Evolutionary conservation across 306 rosid genomes (phyloP).

Genomic region (Trifolium fragiferum): DNA sequence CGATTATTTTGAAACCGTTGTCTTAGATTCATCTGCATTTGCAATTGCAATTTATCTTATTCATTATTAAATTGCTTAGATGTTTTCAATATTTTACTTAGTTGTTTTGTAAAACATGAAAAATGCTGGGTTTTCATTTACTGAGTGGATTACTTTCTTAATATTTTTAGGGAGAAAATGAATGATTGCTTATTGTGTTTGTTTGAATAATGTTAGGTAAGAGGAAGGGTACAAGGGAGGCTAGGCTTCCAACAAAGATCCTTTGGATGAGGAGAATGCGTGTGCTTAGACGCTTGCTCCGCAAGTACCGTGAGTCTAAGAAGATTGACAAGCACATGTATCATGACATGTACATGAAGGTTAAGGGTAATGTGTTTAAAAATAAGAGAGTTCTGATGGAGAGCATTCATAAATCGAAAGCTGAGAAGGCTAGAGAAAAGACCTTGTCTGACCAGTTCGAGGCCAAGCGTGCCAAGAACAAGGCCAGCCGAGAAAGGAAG

Average conservation of each 20-base stretch:
- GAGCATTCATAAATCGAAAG: slow-evolving; percentile 95
- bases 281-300: slow-evolving; percentile 90
- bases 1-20: background rate
- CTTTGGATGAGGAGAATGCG: slow-evolving; percentile 99
- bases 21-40: background rate
- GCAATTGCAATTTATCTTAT: background rate
- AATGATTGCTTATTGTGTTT: background rate
- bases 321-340: slow-evolving; percentile 98
- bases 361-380: slow-evolving; percentile 97
- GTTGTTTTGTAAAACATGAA: background rate
- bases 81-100: background rate
- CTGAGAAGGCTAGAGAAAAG: slow-evolving; percentile 98
- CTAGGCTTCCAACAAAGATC: slow-evolving; percentile 90
- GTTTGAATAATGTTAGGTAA: slow-evolving; percentile 59
- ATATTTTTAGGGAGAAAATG: background rate
- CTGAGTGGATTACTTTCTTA: background rate
- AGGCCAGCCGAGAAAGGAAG: slow-evolving; percentile 94
- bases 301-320: slow-evolving; percentile 90
- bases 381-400: slow-evolving; percentile 96
- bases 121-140: background rate
- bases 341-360: slow-evolving; percentile 99
- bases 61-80: background rate
- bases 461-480: slow-evolving; percentile 95
- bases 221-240: slow-evolving; percentile 97
- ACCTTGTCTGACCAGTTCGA: slow-evolving; percentile 91